Base-by-base conservation (phyloP, 108 stramenopile genomes). In the Poteriospumella lacustris region DNA sequence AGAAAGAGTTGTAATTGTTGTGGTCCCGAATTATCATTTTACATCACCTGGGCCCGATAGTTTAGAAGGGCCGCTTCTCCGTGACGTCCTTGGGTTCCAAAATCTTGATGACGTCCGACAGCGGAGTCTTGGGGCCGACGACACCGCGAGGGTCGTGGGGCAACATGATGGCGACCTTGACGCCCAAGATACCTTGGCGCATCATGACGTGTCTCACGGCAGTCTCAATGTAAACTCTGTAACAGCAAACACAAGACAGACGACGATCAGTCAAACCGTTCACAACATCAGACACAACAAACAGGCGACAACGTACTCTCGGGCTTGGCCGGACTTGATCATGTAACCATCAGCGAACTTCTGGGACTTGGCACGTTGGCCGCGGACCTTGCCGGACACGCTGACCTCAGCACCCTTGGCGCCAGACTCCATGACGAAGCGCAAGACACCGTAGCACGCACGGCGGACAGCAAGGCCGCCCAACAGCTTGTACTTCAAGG, bases 291-390 rank as follows among this genome's bases (percentile, higher is more conserved):
- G 31, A 42, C 15, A 39, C 5, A 44, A 19, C 41, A 19, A 73
- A 42, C 42, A 38, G 28, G 36, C 36, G 12, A 42, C 28, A 9
- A 34, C 70, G 26, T 56, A 73, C 83, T 94, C 90, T 82, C 91
- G 90, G 68, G 96, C 94, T 80, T 97, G 95, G 75, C 98, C 98
- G 43, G 95, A 93, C 93, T 99, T 99, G 94, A 99, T 97, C 98
- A 99, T 99, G 94, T 97, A 99, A 24, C 98, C 98, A 78, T 98
- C 95, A 43, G 92, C 91, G 88, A 99, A 99, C 87, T 99, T 99
- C 97, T 97, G 97, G 62, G 90, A 93, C 94, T 99, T 99, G 85
- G 98, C 98, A 91, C 98, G 95, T 86, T 95, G 95, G 85, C 95
- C 98, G 75, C 97, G 92, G 29, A 99, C 95, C 91, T 99, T 99